Evolutionary conservation across 1,139 yeast species (phyloP), one percentile per base, ranked within the genome.

Genomic region (Kurtzmaniella natalensis): DNA sequence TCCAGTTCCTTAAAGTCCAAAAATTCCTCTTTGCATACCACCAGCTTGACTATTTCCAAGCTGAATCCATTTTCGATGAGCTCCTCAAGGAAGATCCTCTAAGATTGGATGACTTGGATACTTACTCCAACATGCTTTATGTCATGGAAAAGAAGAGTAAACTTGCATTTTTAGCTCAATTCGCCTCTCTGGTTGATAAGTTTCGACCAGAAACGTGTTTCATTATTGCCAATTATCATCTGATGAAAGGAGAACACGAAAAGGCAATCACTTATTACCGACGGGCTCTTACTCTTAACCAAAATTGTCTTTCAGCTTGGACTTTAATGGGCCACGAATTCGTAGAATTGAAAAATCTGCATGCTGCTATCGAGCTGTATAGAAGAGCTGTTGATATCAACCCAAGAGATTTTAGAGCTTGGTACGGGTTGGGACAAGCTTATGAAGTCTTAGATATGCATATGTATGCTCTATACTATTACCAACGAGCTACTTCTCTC

Each of bases 381-480:
- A 66, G 98, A 44, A 68, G 95, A 33, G 98, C 98, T 0, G 94
- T 89, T 1, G 92, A 88, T 53, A 82, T 89, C 6, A 87, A 87
- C 49, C 76, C 81, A 30, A 81, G 84, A 50, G 98, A 94, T 56
- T 94, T 85, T 56, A 70, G 96, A 35, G 98, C 98, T 0, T 94
- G 98, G 99, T 92, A 92, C 57, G 98, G 98, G 1, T 66, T 94
- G 35, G 99, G 98, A 0, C 98, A 92, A 57, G 97, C 98, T 1
- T 94, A 94, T 53, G 98, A 94, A 55, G 95, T 94, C 13, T 65
- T 92, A 39, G 97, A 92, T 48, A 89, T 89, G 96, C 94, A 86
- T 55, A 69, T 87, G 46, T 94, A 89, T 51, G 92, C 97, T 0
- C 64, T 89, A 26, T 89, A 88, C 56, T 92, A 94, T 54, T 94